Evolutionary conservation across 106 monocot genomes (phyloP), one percentile per base, ranked within the genome.

Genomic region (Cymbidium sinense): DNA sequence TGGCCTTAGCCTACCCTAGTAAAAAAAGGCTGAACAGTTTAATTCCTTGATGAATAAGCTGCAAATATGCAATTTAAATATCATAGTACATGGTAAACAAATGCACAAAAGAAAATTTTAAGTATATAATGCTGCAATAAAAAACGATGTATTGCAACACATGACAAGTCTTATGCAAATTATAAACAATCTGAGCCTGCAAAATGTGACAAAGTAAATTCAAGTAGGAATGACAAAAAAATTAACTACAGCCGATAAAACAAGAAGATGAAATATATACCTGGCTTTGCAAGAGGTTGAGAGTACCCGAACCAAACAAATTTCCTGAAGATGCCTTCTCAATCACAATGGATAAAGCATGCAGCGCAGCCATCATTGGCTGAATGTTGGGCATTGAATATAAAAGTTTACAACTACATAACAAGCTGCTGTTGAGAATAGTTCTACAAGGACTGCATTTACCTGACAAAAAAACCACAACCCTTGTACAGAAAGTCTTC

Each of bases 381-480:
- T 99, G 82, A 39, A 81, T 81, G 67, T 69, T 51, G 35, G 61
- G 18, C 27, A 73, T 43, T 75, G 8, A 12, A 28, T 23, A 37
- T 20, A 8, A 71, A 71, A 71, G 21, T 34, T 69, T 71, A 71
- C 37, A 71, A 71, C 8, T 10, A 71, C 20, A 37, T 3, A 67
- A 13, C 21, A 39, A 0, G 3, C 4, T 71, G 37, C 1, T 39
- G 1, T 39, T 29, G 17, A 2, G 3, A 13, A 39, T 21, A n/a
- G 21, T 8, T 37, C 71, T 21, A 71, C 20, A 71, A 39, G 71
- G 39, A 71, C 37, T 39, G 71, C 20, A 71, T 29, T 54, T 7
- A 99, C 99, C 92, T 99, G 99, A 82, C 99, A 99, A 74, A 84
- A 99, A 73, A 99, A 99, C 99, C 92, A 99, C 29, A 99, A 80